Conservation (phyloP, 768 basidiomycete genomes). For the Tylopilus sp. region DNA sequence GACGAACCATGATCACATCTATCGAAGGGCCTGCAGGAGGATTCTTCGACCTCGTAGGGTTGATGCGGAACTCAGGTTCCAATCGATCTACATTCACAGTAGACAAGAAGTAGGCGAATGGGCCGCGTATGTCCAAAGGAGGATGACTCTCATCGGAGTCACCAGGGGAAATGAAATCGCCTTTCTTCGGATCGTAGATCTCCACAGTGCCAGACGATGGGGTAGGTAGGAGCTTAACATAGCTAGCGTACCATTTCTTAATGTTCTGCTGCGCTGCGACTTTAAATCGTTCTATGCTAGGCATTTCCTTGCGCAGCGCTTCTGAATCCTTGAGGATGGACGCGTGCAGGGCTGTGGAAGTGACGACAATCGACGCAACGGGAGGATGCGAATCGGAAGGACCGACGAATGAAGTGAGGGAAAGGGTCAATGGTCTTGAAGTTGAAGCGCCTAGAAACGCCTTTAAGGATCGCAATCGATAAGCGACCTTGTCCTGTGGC, state of each 20-base stretch:
- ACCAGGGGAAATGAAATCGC: slow-evolving; percentile 46
- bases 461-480: slow-evolving; percentile 55
- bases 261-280: slow-evolving; percentile 77
- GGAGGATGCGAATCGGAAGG: slow-evolving; percentile 28
- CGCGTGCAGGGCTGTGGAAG: slow-evolving; percentile 84
- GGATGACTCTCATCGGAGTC: slow-evolving; percentile 33
- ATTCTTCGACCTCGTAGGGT: slow-evolving; percentile 52
- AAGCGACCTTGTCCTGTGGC: slow-evolving; percentile 27
- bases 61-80: slow-evolving; percentile 77
- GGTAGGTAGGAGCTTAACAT: slow-evolving; percentile 53
- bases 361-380: slow-evolving; percentile 72
- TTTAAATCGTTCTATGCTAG: slow-evolving; percentile 84
- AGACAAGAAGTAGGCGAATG: slow-evolving; percentile 83
- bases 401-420: slow-evolving; percentile 45
- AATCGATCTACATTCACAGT: slow-evolving; percentile 83
- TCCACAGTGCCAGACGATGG: slow-evolving; percentile 41
- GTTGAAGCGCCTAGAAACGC: slow-evolving; percentile 42
- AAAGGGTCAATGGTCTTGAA: slow-evolving; percentile 48
- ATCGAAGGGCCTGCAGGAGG: slow-evolving; percentile 49
- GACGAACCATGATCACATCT: slow-evolving; percentile 77
- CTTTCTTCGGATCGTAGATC: slow-evolving; percentile 55
- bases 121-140: slow-evolving; percentile 57
- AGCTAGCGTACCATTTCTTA: slow-evolving; percentile 64
- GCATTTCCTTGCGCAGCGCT: slow-evolving; percentile 59
- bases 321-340: slow-evolving; percentile 83